Base-by-base conservation (phyloP, 371 early-diverging fungal genomes). In the Mortierella sp. region DNA sequence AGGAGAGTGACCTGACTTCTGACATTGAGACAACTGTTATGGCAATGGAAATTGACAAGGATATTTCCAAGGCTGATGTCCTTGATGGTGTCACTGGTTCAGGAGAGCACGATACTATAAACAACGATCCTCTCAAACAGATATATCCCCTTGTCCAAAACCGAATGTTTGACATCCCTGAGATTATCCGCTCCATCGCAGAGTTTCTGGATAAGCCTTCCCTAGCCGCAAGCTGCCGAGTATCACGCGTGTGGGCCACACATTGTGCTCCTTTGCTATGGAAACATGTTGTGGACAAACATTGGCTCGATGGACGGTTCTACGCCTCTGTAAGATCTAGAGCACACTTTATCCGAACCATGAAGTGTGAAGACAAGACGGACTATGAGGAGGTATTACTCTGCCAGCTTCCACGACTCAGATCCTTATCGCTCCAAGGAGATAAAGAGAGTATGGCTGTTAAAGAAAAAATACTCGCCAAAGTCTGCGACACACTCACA, bases 161-260 rank as follows among this genome's bases (percentile, higher is more conserved):
- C 37, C 67, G 76, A 20, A 60, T 81, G 63, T 76, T 81, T 68
- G 76, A 81, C 14, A 68, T 81, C n/a, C 83, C 83, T 24, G 83
- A 81, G 40, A 81, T 81, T n/a, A 63, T 81, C 35, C 76, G 76
- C 1, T 75, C 63, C 14, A 73, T 81, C 24, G 72, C 69, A 37
- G 73, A 70, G 64, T 81, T 81, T 64, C 45, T 81, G 45, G 77
- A 81, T 58, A 76, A 72, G 61, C 70, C 76, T n/a, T 73, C 83
- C 5, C 62, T 81, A 6, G 76, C 83, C 3, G 66, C 62, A 11
- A 49, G 67, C 47, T 81, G 76, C 40, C 83, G 76, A 9, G 76
- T 81, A 49, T 76, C 76, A 0, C 60, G 57, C 18, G 61, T 70
- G 14, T 81, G 83, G 83, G 58, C 57, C 4, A 58, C 39, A 6